phyloP scores from a whole-genome alignment of 164 flowering plant species.

The Stephania cephalantha region DNA sequence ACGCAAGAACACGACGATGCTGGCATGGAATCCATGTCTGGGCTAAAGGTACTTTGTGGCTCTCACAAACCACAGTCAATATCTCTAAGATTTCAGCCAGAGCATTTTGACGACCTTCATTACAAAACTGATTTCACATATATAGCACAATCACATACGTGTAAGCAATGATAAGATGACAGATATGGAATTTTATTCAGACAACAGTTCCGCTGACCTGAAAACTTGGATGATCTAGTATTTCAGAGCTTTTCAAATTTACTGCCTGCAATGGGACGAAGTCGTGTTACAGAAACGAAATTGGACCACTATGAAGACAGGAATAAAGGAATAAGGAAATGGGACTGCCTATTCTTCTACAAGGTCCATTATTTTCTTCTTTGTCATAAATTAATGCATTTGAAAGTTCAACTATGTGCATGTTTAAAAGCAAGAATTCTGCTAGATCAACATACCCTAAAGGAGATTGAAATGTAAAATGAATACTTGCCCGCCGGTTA shows the following conservation, averaged over 20 bases:
- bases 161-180: neutral
- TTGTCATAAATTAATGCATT: neutral
- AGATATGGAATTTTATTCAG: neutral
- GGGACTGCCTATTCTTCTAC: neutral
- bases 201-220: constrained; percentile 39
- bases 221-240: constrained; percentile 59
- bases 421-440: neutral
- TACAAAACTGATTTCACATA: constrained; percentile 57
- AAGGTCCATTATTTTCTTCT: neutral
- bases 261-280: constrained; percentile 76
- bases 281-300: constrained; percentile 17
- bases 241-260: constrained; percentile 81
- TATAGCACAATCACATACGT: constrained; percentile 10
- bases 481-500: neutral
- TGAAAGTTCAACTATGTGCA: neutral
- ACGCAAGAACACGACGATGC: constrained; percentile 76
- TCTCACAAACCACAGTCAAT: constrained; percentile 77
- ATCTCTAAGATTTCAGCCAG: constrained; percentile 87
- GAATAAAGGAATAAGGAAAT: neutral
- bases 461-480: neutral
- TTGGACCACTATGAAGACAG: neutral
- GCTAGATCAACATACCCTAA: neutral
- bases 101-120: constrained; percentile 85
- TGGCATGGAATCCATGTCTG: constrained; percentile 99
- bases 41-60: constrained; percentile 81